Evolutionary conservation across 257 asterid species (phyloP).

Genomic region (Capsicum chinense): DNA sequence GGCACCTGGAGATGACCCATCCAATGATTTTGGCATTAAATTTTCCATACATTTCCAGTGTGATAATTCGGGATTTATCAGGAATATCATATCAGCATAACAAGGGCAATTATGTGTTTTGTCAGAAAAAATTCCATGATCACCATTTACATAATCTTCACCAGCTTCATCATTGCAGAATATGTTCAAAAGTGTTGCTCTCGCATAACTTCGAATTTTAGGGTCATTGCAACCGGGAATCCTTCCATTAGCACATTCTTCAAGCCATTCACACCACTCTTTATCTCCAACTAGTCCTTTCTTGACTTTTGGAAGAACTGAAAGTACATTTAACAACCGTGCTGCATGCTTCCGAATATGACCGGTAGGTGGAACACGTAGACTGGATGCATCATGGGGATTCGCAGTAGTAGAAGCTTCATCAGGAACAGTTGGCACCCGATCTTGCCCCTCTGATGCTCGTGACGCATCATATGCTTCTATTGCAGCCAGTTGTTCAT

Average conservation of each 20-base stretch:
- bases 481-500: conserved; percentile 93
- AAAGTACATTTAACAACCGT: conserved; percentile 81
- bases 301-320: conserved; percentile 81
- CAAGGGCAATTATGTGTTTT: conserved; percentile 53
- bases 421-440: conserved; percentile 51
- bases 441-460: conserved; percentile 68
- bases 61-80: conserved; percentile 82
- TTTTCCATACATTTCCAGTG: conserved; percentile 84
- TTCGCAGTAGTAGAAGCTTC: conserved; percentile 52
- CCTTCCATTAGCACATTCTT: conserved; percentile 81
- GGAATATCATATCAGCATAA: conserved; percentile 79
- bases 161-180: conserved; percentile 58
- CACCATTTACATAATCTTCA: conserved; percentile 48
- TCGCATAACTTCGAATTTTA: conserved; percentile 88
- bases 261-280: conserved; percentile 84
- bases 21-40: conserved; percentile 37
- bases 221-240: conserved; percentile 91
- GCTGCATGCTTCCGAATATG: conserved; percentile 97
- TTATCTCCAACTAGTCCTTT: conserved; percentile 70
- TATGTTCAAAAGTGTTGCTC: conserved; percentile 84
- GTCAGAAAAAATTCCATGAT: conserved; percentile 42
- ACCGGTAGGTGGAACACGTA: conserved; percentile 94
- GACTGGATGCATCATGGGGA: conserved; percentile 58
- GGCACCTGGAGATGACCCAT: conserved; percentile 41
- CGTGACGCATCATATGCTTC: conserved; percentile 99